Percentiles rank a stretch among this genome's conserved stretches.
Evolutionary conservation across 176 grass and related monocot genomes (phyloP).

Genomic region (Juncus inflexus): DNA sequence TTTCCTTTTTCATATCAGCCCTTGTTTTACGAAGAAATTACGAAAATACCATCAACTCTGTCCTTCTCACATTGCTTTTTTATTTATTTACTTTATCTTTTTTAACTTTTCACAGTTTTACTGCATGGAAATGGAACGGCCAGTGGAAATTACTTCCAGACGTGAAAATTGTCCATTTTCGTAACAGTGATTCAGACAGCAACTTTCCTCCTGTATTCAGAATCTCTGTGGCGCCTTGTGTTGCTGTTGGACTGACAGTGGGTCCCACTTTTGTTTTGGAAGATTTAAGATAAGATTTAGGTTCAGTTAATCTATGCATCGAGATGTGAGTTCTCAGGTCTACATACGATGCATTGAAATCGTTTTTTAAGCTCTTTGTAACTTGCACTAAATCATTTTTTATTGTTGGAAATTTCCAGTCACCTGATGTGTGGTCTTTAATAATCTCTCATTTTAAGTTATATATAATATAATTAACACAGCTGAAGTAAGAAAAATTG

Average conservation of each 20-base stretch:
- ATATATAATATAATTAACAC: no score
- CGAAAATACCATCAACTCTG: conserved; percentile 12
- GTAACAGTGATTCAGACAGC: not conserved
- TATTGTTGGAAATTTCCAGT: no score
- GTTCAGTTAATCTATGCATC: no score
- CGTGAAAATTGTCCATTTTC: conserved; percentile 16
- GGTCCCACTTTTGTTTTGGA: no score
- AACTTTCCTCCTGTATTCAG: not conserved
- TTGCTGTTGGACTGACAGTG: not conserved
- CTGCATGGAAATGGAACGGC: conserved; percentile 5
- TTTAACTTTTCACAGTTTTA: conserved; percentile 1
- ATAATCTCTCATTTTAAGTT: no score
- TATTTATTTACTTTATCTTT: conserved; percentile 1
- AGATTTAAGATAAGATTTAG: no score
- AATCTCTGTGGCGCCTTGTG: not conserved
- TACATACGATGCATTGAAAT: no score
- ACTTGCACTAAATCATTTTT: no score
- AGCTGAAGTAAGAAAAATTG: no score
- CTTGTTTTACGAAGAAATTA: conserved; percentile 2
- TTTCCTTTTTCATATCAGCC: conserved; percentile 3
- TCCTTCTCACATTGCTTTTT: not conserved
- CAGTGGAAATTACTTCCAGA: not conserved
- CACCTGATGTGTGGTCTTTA: no score
- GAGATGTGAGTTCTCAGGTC: no score
- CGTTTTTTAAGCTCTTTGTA: no score